Percentiles rank a stretch among this genome's conserved stretches.
Conservation (phyloP, 1,139 yeast genomes). For the Lodderomyces oxycetoniae region DNA sequence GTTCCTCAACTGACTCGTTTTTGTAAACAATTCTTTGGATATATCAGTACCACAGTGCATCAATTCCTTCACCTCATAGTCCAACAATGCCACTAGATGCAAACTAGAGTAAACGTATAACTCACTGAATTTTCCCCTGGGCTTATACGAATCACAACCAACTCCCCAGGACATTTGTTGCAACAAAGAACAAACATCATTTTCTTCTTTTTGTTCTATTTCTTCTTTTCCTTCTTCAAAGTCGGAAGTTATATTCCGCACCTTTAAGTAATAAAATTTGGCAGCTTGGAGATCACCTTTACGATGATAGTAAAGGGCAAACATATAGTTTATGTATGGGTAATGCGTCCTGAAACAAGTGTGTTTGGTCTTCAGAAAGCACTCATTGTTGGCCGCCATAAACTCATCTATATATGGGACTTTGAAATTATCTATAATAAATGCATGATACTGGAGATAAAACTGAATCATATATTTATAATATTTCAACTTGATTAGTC, state of each 20-base stretch:
- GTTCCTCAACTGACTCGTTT: conserved; percentile 11
- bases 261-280: conserved; percentile 33
- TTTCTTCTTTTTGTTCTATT: background rate
- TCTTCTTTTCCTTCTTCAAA: background rate
- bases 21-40: too few species aligned
- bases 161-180: conserved; percentile 20
- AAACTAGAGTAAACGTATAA: conserved; percentile 24
- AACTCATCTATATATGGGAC: conserved; percentile 28
- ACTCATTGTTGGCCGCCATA: conserved; percentile 25
- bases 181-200: conserved; percentile 6
- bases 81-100: conserved; percentile 23
- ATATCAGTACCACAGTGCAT: too few species aligned
- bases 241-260: conserved; percentile 17
- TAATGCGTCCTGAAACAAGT: conserved; percentile 26
- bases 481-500: conserved; percentile 20
- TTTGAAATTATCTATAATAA: conserved; percentile 25
- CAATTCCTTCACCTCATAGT: conserved; percentile 19
- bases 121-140: conserved; percentile 21
- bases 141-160: conserved; percentile 17
- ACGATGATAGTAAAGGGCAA: conserved; percentile 35
- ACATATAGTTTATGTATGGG: conserved; percentile 33
- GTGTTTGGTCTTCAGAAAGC: conserved; percentile 30
- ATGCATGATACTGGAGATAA: conserved; percentile 32
- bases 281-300: conserved; percentile 33
- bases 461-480: conserved; percentile 23